Base-by-base conservation (phyloP, 2,329 filamentous ascomycete species). In the Colletotrichum ledebouriae region DNA sequence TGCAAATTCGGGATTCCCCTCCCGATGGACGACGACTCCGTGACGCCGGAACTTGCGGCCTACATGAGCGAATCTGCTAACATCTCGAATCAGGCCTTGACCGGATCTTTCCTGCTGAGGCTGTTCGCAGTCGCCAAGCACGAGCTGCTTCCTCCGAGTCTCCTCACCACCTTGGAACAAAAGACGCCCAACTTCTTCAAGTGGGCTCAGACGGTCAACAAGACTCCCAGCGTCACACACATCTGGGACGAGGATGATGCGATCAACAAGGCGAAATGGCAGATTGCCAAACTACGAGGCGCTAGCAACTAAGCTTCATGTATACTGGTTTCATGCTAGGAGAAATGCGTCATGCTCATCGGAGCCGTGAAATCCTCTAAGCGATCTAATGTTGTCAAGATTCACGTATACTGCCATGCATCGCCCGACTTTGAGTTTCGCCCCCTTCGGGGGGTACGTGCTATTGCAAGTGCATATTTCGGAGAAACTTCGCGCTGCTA, bases 31-130 rank as follows among this genome's bases (percentile, higher is more conserved):
- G 17, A 29, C 6, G 2, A 17, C 52, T n/a, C 34, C 34, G 17
- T 55, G 33, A n/a, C 7, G 34, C 34, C 25, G 34, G 11, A 55
- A 41, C n/a, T 20, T n/a, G 3, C 33, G 25, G 33, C 2, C 17
- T 13, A 13, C 3, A 22, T 41, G 52, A 22, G 6, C 42, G 25
- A 13, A 22, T n/a, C 22, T 62, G 12, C 29, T 69, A 5, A 60
- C 73, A 50, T 67, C 71, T 12, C 25, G 2, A 69, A 29, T 37
- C 65, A 90, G 88, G 89, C 86, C 13, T 81, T 89, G 66, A 86
- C 85, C 2, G 91, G 88, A 0, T 89, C 91, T 0, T 94, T 94
- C 75, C 75, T 92, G 10, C 75, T 94, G 20, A 85, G 92, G 2
- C 75, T 90, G 20, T 82, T 89, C 50, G 78, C 82, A 1, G 82